phyloP scores from a whole-genome alignment of 768 basidiomycete genomes.

The Russula abietina region DNA sequence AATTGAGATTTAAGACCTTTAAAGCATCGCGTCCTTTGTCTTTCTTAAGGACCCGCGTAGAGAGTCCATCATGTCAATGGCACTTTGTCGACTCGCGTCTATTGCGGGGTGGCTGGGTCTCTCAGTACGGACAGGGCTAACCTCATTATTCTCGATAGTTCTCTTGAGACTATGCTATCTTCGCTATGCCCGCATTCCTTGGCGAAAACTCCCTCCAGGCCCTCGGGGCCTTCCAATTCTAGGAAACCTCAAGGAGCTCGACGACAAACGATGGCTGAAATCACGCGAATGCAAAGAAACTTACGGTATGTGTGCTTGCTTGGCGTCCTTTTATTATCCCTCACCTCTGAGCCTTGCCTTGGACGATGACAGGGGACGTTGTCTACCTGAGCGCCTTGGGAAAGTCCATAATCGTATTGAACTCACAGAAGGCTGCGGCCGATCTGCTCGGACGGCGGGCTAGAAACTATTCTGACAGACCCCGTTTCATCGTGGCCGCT shows the following conservation, averaged over 20 bases:
- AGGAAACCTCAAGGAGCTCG: slow-evolving; percentile 17
- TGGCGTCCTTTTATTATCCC: not conserved
- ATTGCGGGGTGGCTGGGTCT: not conserved
- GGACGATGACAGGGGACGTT: slow-evolving; percentile 29
- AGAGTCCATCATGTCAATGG: slow-evolving; percentile 14
- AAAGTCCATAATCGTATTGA: slow-evolving; percentile 42
- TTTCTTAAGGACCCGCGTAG: not conserved
- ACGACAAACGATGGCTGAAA: slow-evolving; percentile 20
- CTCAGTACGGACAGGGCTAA: not conserved
- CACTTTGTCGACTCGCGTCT: not conserved
- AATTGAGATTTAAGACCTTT: slow-evolving; percentile 14
- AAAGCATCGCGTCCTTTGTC: not conserved
- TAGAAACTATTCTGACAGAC: slow-evolving; percentile 47
- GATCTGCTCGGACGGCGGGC: slow-evolving; percentile 47
- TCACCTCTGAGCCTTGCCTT: not conserved
- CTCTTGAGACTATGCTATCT: slow-evolving; percentile 4
- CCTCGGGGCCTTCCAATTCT: slow-evolving; percentile 19
- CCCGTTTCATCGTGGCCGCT: slow-evolving; percentile 28
- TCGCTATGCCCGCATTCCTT: slow-evolving; percentile 17
- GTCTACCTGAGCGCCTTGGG: slow-evolving; percentile 45
- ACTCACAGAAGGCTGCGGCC: slow-evolving; percentile 37
- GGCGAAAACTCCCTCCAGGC: slow-evolving; percentile 24
- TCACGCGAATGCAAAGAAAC: slow-evolving; percentile 13
- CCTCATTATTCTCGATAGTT: not conserved
- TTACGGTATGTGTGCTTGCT: slow-evolving; percentile 16